phyloP scores from a whole-genome alignment of 1,139 yeast species.

The Debaryomyces nepalensis region DNA sequence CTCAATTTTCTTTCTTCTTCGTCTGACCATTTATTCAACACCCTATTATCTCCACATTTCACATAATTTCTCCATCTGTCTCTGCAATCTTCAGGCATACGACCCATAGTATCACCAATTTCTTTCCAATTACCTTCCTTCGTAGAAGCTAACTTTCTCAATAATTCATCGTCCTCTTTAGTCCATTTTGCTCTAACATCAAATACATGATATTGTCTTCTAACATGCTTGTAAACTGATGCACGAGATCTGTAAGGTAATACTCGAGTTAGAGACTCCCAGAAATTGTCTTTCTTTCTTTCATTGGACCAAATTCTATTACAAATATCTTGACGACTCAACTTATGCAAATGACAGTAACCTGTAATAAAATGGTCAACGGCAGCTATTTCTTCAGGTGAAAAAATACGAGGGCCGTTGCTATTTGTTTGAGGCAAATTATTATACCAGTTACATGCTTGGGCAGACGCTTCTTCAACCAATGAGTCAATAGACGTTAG shows the following conservation, averaged over 20 bases:
- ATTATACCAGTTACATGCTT: constrained; percentile 45
- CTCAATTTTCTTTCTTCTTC: constrained; percentile 71
- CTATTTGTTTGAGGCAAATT: constrained; percentile 31
- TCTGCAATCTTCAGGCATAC: constrained; percentile 98
- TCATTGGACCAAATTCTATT: constrained; percentile 87
- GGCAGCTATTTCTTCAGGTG: constrained; percentile 67
- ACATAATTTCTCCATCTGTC: constrained; percentile 96
- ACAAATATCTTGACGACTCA: constrained; percentile 72
- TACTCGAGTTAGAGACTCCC: constrained; percentile 81
- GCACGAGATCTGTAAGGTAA: constrained; percentile 86
- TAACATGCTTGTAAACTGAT: constrained; percentile 86
- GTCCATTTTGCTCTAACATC: constrained; percentile 91
- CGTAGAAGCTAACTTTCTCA: constrained; percentile 64
- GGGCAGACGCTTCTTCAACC: constrained; percentile 41
- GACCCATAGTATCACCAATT: constrained; percentile 74
- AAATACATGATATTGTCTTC: constrained; percentile 86
- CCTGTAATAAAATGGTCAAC: constrained; percentile 74
- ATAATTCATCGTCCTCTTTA: constrained; percentile 70
- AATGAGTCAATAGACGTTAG: constrained; percentile 38
- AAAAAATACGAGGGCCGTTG: constrained; percentile 53
- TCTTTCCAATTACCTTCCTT: constrained; percentile 85
- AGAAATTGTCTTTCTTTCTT: constrained; percentile 82
- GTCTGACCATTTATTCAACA: constrained; percentile 75
- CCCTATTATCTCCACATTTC: constrained; percentile 80
- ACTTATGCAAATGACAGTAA: constrained; percentile 63